Evolutionary conservation across 208 protist genomes (phyloP), one percentile per base, ranked within the genome.

Genomic region (Acanthamoeba rhysodes): DNA sequence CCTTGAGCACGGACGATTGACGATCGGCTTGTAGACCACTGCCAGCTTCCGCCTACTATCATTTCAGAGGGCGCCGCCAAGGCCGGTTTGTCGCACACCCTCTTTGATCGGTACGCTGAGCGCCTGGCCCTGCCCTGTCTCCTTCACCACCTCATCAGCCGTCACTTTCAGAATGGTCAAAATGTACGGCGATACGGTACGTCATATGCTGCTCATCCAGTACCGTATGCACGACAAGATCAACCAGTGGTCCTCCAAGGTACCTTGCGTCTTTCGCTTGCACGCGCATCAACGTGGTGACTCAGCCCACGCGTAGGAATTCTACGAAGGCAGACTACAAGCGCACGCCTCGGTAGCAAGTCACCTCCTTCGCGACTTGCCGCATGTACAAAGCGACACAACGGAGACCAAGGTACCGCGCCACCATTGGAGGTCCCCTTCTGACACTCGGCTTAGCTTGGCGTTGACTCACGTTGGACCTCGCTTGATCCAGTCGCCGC

Each of bases 151-250:
- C 59, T 29, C 18, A 24, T 29, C 24, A 10, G 4, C 18, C 0
- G 27, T 7, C 8, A 66, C 9, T 66, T 27, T 24, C 41, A 93
- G 70, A 5, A 95, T 95, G 70, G 90, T 96, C n/a, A 80, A 94
- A 14, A 41, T 48, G 45, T 96, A 94, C 85, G 95, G 95, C 1
- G 92, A 96, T 0, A 48, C 62, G 3, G 95, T 96, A 24, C 92
- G 90, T 3, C 55, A 88, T 32, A 59, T 96, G 34, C 59, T 97
- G 29, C 53, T 41, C 32, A 90, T 96, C 20, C 96, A 97, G 84
- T 97, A 97, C 62, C 45, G 96, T 41, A 97, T 97, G 96, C 95
- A 97, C 76, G 29, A 93, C 53, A 64, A 72, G 16, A 97, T 97
- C 59, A 97, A 97, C 95, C 29, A 96, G 22, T 97, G 96, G 96